phyloP scores from a whole-genome alignment of 139 green algal species.

The Picochlorum sp. region DNA sequence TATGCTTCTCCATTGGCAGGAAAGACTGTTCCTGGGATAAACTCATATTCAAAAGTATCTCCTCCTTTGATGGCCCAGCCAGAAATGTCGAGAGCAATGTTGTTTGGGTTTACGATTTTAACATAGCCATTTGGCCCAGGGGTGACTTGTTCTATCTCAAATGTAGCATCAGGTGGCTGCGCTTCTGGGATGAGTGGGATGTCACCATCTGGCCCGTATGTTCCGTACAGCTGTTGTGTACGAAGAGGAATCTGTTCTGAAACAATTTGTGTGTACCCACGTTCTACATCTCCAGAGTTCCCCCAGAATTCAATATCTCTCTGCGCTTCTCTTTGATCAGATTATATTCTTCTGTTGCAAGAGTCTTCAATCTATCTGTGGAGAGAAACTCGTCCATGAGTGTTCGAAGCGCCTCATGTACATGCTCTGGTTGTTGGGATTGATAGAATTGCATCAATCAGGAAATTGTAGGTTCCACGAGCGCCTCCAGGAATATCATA shows the following conservation, averaged over 20 bases:
- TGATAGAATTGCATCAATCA: constrained; percentile 68
- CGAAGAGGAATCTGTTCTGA: constrained; percentile 45
- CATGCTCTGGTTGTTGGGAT: constrained; percentile 63
- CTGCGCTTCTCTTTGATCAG: constrained; percentile 36
- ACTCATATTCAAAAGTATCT: constrained; percentile 12
- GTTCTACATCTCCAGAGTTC: constrained; percentile 29
- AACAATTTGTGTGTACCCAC: constrained; percentile 54
- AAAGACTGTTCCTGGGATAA: constrained; percentile 41
- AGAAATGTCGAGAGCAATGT: constrained; percentile 57
- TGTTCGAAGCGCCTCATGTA: constrained; percentile 74
- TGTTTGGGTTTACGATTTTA: constrained; percentile 44
- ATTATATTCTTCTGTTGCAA: constrained; percentile 37
- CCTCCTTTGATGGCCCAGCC: constrained; percentile 41
- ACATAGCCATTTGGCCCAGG: constrained; percentile 21
- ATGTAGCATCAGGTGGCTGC: constrained; percentile 6
- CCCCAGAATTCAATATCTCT: constrained; percentile 46
- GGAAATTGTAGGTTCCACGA: constrained; percentile 72
- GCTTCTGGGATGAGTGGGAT: constrained; percentile 39
- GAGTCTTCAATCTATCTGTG: constrained; percentile 31
- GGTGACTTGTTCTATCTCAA: constrained; percentile 21
- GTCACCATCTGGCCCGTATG: constrained; percentile 34
- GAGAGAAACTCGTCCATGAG: constrained; percentile 62
- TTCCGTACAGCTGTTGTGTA: constrained; percentile 44
- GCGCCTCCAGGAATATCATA: constrained; percentile 26
- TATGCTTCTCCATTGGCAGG: constrained; percentile 23